Evolutionary conservation across 257 asterid genomes (phyloP).

Genomic region (Asclepias syriaca): DNA sequence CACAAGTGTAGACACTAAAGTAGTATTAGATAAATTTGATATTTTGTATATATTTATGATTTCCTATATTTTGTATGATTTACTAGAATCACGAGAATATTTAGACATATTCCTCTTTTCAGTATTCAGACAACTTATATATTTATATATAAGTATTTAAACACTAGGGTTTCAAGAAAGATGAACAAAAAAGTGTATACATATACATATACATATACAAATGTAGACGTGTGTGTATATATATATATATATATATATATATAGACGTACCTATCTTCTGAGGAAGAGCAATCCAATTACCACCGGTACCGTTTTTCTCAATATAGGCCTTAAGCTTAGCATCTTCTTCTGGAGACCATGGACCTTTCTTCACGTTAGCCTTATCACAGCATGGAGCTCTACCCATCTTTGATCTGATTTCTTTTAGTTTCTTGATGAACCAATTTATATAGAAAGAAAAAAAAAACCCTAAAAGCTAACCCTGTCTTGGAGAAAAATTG

Average conservation of each 20-base stretch:
- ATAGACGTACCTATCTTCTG: conserved; percentile 70
- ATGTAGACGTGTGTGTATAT: too few relatives aligned
- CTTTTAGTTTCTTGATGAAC: background rate
- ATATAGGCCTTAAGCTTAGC: conserved; percentile 79
- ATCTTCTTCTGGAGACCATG: conserved; percentile 98
- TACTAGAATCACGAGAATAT: too few relatives aligned
- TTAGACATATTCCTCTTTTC: too few relatives aligned
- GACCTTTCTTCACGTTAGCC: conserved; percentile 87
- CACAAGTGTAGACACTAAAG: background rate
- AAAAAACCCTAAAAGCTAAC: background rate
- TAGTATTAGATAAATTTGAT: too few relatives aligned
- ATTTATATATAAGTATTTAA: too few relatives aligned
- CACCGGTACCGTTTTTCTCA: conserved; percentile 73
- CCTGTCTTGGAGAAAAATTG: conserved; percentile 14
- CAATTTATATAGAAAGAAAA: background rate
- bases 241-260: background rate
- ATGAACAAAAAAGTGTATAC: too few relatives aligned
- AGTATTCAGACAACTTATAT: too few relatives aligned
- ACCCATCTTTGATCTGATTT: conserved; percentile 43
- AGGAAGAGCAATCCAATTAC: conserved; percentile 99
- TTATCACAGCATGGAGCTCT: conserved; percentile 99
- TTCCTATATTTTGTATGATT: too few relatives aligned
- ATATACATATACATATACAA: background rate
- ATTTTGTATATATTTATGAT: too few relatives aligned
- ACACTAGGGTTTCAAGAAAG: background rate